Percentiles rank a stretch among this genome's conserved stretches.
phyloP scores from a whole-genome alignment of 441 rosid species.

The Isatis lusitanica region DNA sequence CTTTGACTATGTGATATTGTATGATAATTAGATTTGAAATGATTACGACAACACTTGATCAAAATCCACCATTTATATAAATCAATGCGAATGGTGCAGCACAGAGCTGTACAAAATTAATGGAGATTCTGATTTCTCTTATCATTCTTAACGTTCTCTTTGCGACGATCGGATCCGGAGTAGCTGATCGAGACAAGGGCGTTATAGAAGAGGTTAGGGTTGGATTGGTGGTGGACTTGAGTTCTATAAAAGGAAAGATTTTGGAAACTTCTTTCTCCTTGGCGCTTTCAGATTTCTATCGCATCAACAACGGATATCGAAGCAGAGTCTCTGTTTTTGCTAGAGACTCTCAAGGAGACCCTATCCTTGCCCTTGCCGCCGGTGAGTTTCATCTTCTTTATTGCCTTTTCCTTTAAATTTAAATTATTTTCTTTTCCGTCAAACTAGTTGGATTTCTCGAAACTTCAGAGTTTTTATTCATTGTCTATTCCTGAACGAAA shows the following conservation, averaged over 20 bases:
- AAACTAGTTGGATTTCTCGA: not conserved
- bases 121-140: conserved; percentile 15
- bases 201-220: conserved; percentile 5
- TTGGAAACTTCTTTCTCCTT: conserved; percentile 27
- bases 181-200: conserved; percentile 4
- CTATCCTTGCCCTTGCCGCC: conserved; percentile 24
- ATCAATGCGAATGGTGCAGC: not conserved
- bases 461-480: not conserved
- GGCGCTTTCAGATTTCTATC: conserved; percentile 41
- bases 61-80: not conserved
- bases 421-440: not conserved
- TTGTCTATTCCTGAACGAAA: not conserved
- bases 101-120: not conserved
- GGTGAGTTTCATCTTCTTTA: conserved; percentile 26
- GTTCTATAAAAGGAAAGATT: conserved; percentile 33
- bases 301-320: conserved; percentile 16
- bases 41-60: not conserved
- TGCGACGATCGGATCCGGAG: not conserved
- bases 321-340: conserved; percentile 31
- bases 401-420: not conserved
- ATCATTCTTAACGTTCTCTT: not conserved
- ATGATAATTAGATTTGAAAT: not conserved
- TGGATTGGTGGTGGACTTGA: conserved; percentile 38
- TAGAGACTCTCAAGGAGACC: conserved; percentile 39
- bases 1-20: not conserved